Conservation (phyloP, 2,329 filamentous ascomycete species). For the Lachnellula hyalina region DNA sequence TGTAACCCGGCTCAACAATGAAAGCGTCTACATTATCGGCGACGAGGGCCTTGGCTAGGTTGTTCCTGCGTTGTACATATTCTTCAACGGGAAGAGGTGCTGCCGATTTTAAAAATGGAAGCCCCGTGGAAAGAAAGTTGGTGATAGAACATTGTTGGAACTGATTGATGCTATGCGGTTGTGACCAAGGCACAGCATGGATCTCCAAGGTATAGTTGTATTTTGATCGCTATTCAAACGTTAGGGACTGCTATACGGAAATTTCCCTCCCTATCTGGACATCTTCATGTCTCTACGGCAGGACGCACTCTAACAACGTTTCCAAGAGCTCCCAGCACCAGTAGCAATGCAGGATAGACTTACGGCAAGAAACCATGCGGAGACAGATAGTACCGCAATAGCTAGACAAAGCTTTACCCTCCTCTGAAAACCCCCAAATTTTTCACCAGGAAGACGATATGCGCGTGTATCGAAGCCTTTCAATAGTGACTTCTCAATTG, state of each 20-base stretch:
- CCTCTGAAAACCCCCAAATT: not conserved
- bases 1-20: conserved; percentile 58
- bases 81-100: conserved; percentile 44
- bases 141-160: conserved; percentile 48
- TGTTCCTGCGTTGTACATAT: conserved; percentile 49
- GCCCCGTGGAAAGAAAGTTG: conserved; percentile 40
- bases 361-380: conserved; percentile 13
- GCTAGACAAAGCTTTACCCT: conserved; percentile 9
- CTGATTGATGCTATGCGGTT: conserved; percentile 7
- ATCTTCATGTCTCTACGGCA: not conserved
- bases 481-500: too few species aligned
- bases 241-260: not conserved
- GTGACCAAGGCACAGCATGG: not conserved
- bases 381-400: conserved; percentile 1
- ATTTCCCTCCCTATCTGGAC: not conserved
- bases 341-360: not conserved
- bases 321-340: not conserved
- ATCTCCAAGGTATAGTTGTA: not conserved
- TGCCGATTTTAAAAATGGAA: conserved; percentile 47
- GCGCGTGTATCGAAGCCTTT: too few species aligned
- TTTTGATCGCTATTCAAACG: not conserved
- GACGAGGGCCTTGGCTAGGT: conserved; percentile 50
- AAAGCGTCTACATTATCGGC: conserved; percentile 51
- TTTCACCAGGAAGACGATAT: not conserved
- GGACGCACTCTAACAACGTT: not conserved